Percentiles rank a stretch among this genome's conserved stretches.
Conservation (phyloP, 306 rosid species). For the Acacia melanoxylon region DNA sequence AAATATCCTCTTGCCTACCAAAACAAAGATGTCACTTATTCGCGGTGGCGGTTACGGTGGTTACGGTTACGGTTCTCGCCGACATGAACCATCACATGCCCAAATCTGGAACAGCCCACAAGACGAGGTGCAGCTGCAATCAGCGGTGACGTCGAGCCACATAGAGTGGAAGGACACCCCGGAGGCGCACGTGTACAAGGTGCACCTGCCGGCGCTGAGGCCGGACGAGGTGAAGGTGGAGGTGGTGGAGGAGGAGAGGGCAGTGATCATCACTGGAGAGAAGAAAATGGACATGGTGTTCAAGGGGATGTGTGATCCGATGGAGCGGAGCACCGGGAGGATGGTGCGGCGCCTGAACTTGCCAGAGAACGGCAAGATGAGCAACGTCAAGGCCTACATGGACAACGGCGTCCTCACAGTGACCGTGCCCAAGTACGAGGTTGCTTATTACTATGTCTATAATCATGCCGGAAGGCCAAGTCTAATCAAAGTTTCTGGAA, state of each 20-base stretch:
- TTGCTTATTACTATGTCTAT: not conserved
- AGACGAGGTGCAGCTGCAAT: not conserved
- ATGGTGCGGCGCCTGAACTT: slow-evolving; percentile 43
- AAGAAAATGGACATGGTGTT: slow-evolving; percentile 39
- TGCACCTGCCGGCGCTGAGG: slow-evolving; percentile 44
- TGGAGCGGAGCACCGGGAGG: slow-evolving; percentile 38
- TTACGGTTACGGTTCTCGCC: not conserved
- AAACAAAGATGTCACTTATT: not conserved
- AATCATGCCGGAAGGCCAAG: no score
- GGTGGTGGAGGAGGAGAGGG: slow-evolving; percentile 38
- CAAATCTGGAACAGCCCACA: slow-evolving; percentile 24
- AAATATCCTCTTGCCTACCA: not conserved
- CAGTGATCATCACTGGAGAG: slow-evolving; percentile 45
- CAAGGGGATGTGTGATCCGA: slow-evolving; percentile 33
- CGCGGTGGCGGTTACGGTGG: not conserved
- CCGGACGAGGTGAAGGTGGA: slow-evolving; percentile 51
- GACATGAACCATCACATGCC: slow-evolving; percentile 7
- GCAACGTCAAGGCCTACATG: slow-evolving; percentile 41
- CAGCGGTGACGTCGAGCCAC: not conserved
- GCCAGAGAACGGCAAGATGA: slow-evolving; percentile 44
- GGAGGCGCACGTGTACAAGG: slow-evolving; percentile 42
- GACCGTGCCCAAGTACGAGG: no score
- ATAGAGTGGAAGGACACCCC: slow-evolving; percentile 48
- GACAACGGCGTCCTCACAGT: slow-evolving; percentile 50
- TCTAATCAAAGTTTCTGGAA: slow-evolving; percentile 32